Percentiles rank a stretch among this genome's conserved stretches.
These are phyloP conservation scores for Sugiyamaella paludigena DNA, from an alignment of 1,139 yeast species.

Conservation along the genomic window DNA sequence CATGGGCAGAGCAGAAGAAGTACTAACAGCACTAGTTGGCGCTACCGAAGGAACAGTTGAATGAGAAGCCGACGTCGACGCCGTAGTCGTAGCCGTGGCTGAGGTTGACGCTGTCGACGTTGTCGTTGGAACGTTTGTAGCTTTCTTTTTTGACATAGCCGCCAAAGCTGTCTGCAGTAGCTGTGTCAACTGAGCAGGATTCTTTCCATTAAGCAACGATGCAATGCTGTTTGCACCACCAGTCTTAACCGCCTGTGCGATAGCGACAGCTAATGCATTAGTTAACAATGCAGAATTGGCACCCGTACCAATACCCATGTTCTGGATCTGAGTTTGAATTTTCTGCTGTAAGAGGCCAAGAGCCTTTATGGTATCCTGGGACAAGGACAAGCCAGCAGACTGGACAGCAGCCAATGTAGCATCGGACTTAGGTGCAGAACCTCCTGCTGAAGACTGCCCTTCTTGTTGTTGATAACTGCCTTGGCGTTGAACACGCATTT, in stretches of 20 bases:
- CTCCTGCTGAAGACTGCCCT: background rate
- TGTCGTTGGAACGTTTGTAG: constrained; percentile 3
- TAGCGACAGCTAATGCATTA: constrained; percentile 90
- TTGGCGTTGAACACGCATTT: constrained; percentile 26
- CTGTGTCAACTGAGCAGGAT: constrained; percentile 82
- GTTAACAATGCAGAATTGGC: constrained; percentile 60
- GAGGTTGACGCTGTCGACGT: constrained; percentile 4
- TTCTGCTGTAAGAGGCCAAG: constrained; percentile 38
- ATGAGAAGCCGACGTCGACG: constrained; percentile 2
- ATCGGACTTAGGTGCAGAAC: constrained; percentile 4
- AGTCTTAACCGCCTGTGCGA: constrained; percentile 85
- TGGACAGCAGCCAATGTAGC: constrained; percentile 17
- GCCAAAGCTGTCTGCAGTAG: constrained; percentile 80
- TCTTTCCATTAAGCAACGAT: constrained; percentile 70
- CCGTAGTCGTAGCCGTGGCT: constrained; percentile 9
- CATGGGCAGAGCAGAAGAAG: too few species aligned
- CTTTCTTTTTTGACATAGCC: constrained; percentile 36
- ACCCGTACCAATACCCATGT: constrained; percentile 32
- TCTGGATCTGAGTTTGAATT: constrained; percentile 37
- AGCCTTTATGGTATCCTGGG: constrained; percentile 38
- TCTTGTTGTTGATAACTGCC: background rate
- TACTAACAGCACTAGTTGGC: too few species aligned
- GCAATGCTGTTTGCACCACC: constrained; percentile 68
- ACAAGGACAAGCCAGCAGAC: constrained; percentile 28
- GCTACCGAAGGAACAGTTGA: background rate